Base-by-base conservation (phyloP, 2,329 filamentous ascomycete species). In the Teratosphaeria nubilosa region DNA sequence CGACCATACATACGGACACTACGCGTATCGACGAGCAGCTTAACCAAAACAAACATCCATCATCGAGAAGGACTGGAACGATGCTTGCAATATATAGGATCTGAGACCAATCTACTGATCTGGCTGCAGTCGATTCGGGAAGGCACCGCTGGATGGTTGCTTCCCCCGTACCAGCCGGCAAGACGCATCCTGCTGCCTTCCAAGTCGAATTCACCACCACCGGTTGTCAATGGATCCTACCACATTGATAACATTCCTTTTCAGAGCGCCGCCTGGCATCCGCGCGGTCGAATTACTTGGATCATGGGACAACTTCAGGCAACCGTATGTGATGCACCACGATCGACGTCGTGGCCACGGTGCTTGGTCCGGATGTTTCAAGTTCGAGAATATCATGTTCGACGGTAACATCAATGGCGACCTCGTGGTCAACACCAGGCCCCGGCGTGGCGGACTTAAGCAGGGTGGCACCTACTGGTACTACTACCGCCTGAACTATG, bases 401-500 rank as follows among this genome's bases (percentile, higher is more conserved):
- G 90, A 95, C 73, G 89, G 90, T 58, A 80, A 86, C 60, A 71
- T 78, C 54, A 90, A 95, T 73, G 89, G 91, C 58, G 80, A 86
- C 60, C 72, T 78, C 54, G 73, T 77, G 20, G 68, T 76, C 65
- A 78, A 76, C 55, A 73, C 73, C 25, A 75, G 78, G 34, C 83
- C 82, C 66, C 83, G 90, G 66, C 41, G 83, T 65, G 91, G 91
- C 59, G 91, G 88, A 56, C 80, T 96, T 63, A 94, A 87, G 73
- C 96, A 96, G 88, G 91, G 91, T 51, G 85, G 87, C 60, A 94
- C 87, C 16, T 96, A 96, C 74, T 96, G 92, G 81, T 97, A 95
- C 78, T 96, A 94, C 88, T 96, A 96, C 74, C 85, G 91, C 70
- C 73, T 96, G 50, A 85, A 96, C 72, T 85, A 86, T 64, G 84